These are phyloP conservation scores for Leccinum pallidistipes DNA, from an alignment of 1,284 basidiomycete species.

Conservation along the genomic window DNA sequence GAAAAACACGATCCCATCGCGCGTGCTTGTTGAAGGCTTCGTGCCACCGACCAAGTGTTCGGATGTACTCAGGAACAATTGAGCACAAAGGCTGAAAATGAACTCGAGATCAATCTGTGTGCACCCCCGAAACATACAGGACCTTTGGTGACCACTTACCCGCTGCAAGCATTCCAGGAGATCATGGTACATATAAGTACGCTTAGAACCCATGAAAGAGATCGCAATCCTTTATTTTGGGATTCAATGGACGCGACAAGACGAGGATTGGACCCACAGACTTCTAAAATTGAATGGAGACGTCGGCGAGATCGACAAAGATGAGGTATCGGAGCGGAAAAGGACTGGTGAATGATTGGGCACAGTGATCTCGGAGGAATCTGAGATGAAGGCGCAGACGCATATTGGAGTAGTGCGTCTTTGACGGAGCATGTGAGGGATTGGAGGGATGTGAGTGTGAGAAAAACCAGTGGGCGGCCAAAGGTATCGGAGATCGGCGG, in stretches of 20 bases:
- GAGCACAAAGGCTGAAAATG: conserved; percentile 61
- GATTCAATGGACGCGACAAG: conserved; percentile 7
- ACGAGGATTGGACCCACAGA: conserved; percentile 46
- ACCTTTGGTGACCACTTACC: conserved; percentile 42
- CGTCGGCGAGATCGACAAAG: conserved; percentile 62
- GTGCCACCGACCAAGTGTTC: conserved; percentile 70
- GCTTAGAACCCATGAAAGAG: conserved; percentile 61
- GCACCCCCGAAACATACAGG: not conserved
- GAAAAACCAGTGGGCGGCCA: conserved; percentile 60
- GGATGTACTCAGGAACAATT: conserved; percentile 85
- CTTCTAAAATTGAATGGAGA: conserved; percentile 49
- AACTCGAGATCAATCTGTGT: not conserved
- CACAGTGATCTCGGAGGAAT: conserved; percentile 39
- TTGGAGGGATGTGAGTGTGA: conserved; percentile 37
- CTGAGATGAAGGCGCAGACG: conserved; percentile 49
- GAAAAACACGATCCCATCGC: too few species aligned
- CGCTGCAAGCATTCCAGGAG: conserved; percentile 76
- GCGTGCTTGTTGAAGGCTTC: too few species aligned
- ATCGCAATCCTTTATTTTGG: conserved; percentile 52
- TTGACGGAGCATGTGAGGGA: conserved; percentile 43
- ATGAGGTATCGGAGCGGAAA: conserved; percentile 63
- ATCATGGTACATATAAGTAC: conserved; percentile 61
- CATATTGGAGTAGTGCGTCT: conserved; percentile 44
- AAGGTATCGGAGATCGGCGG: conserved; percentile 52
- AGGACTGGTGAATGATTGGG: conserved; percentile 28